phyloP scores from a whole-genome alignment of 257 asterid genomes.

The Solanum bulbocastanum region DNA sequence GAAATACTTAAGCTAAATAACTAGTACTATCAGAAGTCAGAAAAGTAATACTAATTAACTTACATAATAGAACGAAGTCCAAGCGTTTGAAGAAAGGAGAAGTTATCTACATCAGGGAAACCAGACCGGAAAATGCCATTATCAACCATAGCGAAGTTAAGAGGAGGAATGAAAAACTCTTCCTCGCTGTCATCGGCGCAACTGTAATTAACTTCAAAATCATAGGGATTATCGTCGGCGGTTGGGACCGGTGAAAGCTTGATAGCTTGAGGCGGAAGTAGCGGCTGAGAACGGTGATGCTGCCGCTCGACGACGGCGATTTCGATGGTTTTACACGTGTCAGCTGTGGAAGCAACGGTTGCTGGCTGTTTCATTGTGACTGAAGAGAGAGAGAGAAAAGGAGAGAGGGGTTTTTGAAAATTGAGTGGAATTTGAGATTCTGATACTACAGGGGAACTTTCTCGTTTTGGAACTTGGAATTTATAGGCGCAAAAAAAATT shows the following conservation, averaged over 20 bases:
- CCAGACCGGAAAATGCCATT: conserved; percentile 68
- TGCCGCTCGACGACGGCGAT: conserved; percentile 18
- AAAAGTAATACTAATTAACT: neutral
- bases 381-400: neutral
- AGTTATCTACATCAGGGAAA: conserved; percentile 59
- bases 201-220: conserved; percentile 2
- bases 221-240: conserved; percentile 1
- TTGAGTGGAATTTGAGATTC: neutral
- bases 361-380: neutral
- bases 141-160: conserved; percentile 74
- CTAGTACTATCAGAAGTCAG: neutral
- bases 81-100: conserved; percentile 60
- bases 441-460: neutral
- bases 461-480: neutral
- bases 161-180: conserved; percentile 54
- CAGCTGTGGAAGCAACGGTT: neutral
- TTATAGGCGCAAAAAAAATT: neutral
- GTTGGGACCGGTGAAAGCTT: conserved; percentile 17
- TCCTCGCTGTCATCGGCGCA: conserved; percentile 9
- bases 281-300: neutral
- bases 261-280: neutral
- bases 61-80: conserved; percentile 66
- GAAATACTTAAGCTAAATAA: neutral
- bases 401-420: neutral
- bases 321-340: conserved; percentile 27